phyloP scores from a whole-genome alignment of 129 eudicot genomes.

The Tanacetum coccineum region DNA sequence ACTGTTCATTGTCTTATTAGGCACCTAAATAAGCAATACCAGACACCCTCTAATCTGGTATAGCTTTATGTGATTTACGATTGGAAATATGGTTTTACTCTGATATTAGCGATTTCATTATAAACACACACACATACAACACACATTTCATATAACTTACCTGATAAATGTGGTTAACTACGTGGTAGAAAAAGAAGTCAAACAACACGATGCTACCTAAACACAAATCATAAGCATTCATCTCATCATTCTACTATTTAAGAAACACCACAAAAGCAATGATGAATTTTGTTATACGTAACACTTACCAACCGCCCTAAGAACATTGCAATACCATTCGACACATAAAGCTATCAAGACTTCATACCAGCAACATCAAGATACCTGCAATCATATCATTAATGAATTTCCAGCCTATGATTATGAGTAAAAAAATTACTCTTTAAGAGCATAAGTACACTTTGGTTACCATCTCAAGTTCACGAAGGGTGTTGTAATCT shows the following conservation, averaged over 20 bases:
- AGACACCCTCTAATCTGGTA: too few relatives aligned
- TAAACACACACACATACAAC: too few relatives aligned
- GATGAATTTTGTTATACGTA: not conserved
- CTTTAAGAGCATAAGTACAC: not conserved
- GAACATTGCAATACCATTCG: constrained; percentile 79
- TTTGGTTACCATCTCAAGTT: constrained; percentile 76
- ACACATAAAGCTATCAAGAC: constrained; percentile 51
- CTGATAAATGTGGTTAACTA: constrained; percentile 65
- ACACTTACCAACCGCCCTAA: constrained; percentile 83
- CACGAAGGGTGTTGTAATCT: constrained; percentile 77
- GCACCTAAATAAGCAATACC: too few relatives aligned
- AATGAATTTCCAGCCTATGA: constrained; percentile 7
- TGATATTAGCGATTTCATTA: too few relatives aligned
- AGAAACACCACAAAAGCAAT: not conserved
- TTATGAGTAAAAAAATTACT: not conserved
- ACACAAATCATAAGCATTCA: constrained; percentile 21
- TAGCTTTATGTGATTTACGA: too few relatives aligned
- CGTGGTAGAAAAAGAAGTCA: constrained; percentile 61
- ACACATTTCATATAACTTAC: constrained; percentile 20
- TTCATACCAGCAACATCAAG: constrained; percentile 72
- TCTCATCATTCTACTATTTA: not conserved
- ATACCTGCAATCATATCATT: constrained; percentile 45
- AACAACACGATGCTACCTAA: constrained; percentile 71
- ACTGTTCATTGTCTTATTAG: too few relatives aligned
- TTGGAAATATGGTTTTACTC: too few relatives aligned